Evolutionary conservation across 140 eudicot species (phyloP), one percentile per base, ranked within the genome.

Genomic region (Artemisia princeps): DNA sequence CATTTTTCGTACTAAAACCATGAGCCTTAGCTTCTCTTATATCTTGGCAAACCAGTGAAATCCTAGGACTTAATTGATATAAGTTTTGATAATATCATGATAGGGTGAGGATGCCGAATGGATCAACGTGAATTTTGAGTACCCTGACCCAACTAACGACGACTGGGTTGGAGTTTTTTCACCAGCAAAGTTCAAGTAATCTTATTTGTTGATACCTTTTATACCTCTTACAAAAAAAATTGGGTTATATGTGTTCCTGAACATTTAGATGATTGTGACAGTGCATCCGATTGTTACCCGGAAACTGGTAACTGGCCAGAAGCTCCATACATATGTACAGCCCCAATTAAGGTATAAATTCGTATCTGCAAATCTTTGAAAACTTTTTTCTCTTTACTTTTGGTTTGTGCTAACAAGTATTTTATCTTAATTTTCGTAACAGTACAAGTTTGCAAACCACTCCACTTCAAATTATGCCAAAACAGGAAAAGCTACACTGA

Each of bases 131-230:
- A 50, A 59, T 0, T 23, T 54, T 42, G 55, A 52, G 8, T 64
- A 72, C 73, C 59, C 76, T 5, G 57, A 72, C 0, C 79, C 85
- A 26, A 30, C 79, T 19, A 51, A 8, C 7, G 70, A 68, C 60
- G 85, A 80, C 48, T 80, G 82, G 85, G 68, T 80, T 68, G 85
- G 85, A 55, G 85, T 80, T 46, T 80, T 80, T 69, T 80, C 82
- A 10, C 85, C 85, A 14, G 79, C 85, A 3, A 76, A 68, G 10
- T 80, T 80, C 79, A 78, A 74, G 82, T 72, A 77, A 65, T 26
- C 5, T 59, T 4, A 67, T 67, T 8, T 30, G 13, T 66, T 52
- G 3, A 30, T 26, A 5, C 72, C 50, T 15, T 15, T 22, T 14
- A 53, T 51, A 12, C 45, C 19, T 58, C 45, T 11, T 58, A 24